Evolutionary conservation across 768 basidiomycete genomes (phyloP).

Genomic region (Russula compacta): DNA sequence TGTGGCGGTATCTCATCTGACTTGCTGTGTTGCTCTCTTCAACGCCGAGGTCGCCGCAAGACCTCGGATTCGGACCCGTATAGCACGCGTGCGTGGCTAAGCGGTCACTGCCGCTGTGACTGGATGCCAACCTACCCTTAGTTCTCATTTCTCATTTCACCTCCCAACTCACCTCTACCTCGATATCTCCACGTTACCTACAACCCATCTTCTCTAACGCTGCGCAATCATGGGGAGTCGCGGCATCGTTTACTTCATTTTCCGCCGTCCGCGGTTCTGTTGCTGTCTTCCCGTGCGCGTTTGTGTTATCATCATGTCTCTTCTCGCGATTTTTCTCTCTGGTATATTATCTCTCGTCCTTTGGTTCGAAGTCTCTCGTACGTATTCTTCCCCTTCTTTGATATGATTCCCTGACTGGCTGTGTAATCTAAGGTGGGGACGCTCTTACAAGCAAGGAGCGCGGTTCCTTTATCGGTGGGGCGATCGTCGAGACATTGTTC

Average conservation of each 20-base stretch:
- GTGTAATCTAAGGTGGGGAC: constrained; percentile 16
- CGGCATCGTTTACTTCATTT: constrained; percentile 16
- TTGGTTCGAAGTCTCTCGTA: constrained; percentile 57
- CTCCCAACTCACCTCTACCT: neutral
- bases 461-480: constrained; percentile 40
- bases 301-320: constrained; percentile 48
- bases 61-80: too few relatives aligned
- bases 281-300: constrained; percentile 55
- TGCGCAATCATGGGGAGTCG: constrained; percentile 5
- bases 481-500: constrained; percentile 44
- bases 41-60: too few relatives aligned
- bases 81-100: neutral
- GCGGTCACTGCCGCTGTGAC: neutral
- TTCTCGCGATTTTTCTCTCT: constrained; percentile 44
- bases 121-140: neutral
- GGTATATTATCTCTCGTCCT: constrained; percentile 44
- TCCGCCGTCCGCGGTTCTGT: constrained; percentile 36
- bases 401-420: constrained; percentile 23
- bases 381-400: constrained; percentile 24
- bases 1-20: neutral
- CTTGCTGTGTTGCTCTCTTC: too few relatives aligned
- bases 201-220: neutral
- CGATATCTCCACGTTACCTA: neutral
- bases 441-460: constrained; percentile 26
- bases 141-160: neutral